Evolutionary conservation across 495 filamentous ascomycete species (phyloP), one percentile per base, ranked within the genome.

Genomic region (Penicillium atrosanguineum): DNA sequence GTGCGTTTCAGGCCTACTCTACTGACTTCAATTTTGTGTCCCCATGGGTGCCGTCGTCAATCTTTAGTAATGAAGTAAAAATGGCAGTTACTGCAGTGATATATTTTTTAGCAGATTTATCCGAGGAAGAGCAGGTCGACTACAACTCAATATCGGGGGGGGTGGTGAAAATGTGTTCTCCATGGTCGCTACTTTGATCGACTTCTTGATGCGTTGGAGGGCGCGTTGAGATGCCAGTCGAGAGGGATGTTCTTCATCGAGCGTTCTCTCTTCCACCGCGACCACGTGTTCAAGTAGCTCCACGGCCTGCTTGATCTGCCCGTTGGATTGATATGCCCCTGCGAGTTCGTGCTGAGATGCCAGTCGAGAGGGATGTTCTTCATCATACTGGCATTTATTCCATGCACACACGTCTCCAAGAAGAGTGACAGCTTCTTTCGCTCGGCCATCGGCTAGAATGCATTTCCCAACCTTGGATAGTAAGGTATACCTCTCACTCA

Each of bases 251-350:
- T 67, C 52, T 55, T 72, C 57, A 36, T 23, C 55, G 7, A 50
- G 56, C 28, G 52, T 52, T 41, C 57, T 57, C 50, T 50, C 42
- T 49, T 34, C 25, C 41, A 70, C 59, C 18, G 49, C 31, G 15
- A 73, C 60, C n/a, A 73, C 51, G 48, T 69, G 59, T 50, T 72
- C 59, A 3, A 70, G 41, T 31, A 31, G 51, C 38, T 59, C 6
- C 7, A 71, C 48, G 41, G 69, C 69, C 51, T 70, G 26, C 43
- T 65, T 52, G 11, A 23, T 23, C 23, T 23, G 23, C 23, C 23
- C 23, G 23, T 23, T 23, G 23, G 23, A 23, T 23, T 23, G 23
- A 23, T 23, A 23, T 23, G 23, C 23, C 23, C 23, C 2, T 23
- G 23, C 23, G 23, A 23, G 56, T 25, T 1, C n/a, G 8, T 73